Conservation (phyloP, 495 filamentous ascomycete genomes). For the Penicillium antarcticum region DNA sequence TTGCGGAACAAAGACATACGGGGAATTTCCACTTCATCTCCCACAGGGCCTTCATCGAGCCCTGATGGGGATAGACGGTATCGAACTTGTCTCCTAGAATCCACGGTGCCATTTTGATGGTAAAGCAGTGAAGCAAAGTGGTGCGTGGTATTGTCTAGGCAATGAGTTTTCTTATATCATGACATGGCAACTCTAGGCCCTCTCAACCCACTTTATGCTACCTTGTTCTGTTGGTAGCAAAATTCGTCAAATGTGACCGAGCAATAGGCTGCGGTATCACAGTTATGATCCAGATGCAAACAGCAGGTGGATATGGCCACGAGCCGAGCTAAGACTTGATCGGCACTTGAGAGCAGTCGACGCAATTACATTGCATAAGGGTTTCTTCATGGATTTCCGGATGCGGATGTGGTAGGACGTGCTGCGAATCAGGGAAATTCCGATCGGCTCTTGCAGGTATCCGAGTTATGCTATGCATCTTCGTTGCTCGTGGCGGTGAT, state of each 20-base stretch:
- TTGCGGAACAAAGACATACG: constrained; percentile 35
- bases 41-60: constrained; percentile 72
- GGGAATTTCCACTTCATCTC: constrained; percentile 77
- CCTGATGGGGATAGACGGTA: constrained; percentile 55
- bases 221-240: not conserved
- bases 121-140: not conserved
- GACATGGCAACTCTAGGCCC: not conserved
- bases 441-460: not conserved
- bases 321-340: not conserved
- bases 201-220: not conserved
- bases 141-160: not conserved
- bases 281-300: constrained; percentile 12
- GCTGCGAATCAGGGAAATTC: not conserved
- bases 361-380: not conserved
- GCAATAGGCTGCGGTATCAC: not conserved
- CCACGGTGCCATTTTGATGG: constrained; percentile 26
- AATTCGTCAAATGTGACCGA: not conserved
- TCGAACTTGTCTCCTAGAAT: constrained; percentile 38
- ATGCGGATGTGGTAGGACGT: not conserved
- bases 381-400: constrained; percentile 1
- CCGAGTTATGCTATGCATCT: too few species aligned
- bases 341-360: not conserved
- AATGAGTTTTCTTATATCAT: not conserved
- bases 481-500: too few species aligned
- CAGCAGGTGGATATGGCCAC: constrained; percentile 1